phyloP scores from a whole-genome alignment of 257 asterid species.

The Ehretia macrophylla region DNA sequence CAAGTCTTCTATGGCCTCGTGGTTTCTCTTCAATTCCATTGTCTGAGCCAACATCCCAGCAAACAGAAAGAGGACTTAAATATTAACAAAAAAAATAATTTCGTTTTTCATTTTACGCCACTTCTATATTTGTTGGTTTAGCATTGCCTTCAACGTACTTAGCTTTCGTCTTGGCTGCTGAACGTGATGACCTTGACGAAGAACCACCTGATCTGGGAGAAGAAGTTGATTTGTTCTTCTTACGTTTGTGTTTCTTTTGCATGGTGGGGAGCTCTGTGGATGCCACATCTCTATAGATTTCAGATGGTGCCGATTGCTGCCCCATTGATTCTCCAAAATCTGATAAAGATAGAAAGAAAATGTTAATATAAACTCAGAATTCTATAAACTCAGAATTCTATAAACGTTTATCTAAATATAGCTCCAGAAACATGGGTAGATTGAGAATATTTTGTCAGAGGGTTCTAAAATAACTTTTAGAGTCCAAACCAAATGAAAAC shows the following conservation, averaged over 20 bases:
- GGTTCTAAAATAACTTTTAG: background rate
- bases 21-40: background rate
- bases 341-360: slow-evolving; percentile 9
- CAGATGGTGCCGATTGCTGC: slow-evolving; percentile 37
- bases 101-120: slow-evolving; percentile 34
- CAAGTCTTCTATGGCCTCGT: slow-evolving; percentile 8
- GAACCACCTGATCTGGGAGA: slow-evolving; percentile 52
- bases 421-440: background rate
- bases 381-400: no score
- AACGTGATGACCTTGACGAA: slow-evolving; percentile 37
- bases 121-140: slow-evolving; percentile 51
- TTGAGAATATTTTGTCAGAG: background rate
- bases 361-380: background rate
- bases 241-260: slow-evolving; percentile 55
- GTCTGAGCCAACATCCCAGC: background rate
- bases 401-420: no score
- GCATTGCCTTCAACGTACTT: slow-evolving; percentile 53
- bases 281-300: slow-evolving; percentile 26
- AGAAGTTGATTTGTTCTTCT: slow-evolving; percentile 47
- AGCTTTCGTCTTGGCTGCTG: slow-evolving; percentile 32
- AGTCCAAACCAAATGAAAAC: background rate
- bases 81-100: background rate
- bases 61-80: slow-evolving; percentile 1
- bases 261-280: slow-evolving; percentile 32
- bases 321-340: slow-evolving; percentile 42